Conservation (phyloP, 169 alveolate genomes). For the Eimeria zaria region DNA sequence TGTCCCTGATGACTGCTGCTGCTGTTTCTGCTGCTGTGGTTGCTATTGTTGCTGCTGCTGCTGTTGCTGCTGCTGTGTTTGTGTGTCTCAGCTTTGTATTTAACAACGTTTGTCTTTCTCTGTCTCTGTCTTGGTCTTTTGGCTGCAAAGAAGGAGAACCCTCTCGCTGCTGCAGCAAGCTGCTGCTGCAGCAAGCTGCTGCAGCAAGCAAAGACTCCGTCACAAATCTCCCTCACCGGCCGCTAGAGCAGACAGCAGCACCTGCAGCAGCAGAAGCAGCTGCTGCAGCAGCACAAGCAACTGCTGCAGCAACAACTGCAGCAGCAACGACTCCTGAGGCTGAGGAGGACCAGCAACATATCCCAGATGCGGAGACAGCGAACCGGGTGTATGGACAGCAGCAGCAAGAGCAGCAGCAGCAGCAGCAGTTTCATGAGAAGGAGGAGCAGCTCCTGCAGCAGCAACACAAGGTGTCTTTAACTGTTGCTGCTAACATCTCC, state of each 20-base stretch:
- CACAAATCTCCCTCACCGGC: background rate
- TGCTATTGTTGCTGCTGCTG: background rate
- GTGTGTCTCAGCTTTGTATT: background rate
- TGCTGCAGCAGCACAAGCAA: constrained; percentile 15
- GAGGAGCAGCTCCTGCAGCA: constrained; percentile 27
- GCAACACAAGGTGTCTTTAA: constrained; percentile 12
- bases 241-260: background rate
- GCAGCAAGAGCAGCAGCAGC: constrained; percentile 1
- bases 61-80: background rate
- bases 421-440: background rate
- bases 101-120: background rate
- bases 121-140: background rate
- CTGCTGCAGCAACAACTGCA: constrained; percentile 17
- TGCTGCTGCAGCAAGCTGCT: background rate
- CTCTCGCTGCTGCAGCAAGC: background rate
- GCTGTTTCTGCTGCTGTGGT: background rate
- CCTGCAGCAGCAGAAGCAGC: constrained; percentile 52
- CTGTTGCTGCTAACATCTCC: background rate
- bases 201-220: background rate
- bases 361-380: background rate
- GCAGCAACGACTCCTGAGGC: background rate
- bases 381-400: background rate
- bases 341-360: background rate
- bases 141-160: background rate
- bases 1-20: constrained; percentile 1